These are phyloP conservation scores for Phaeophleospora eucalypticola DNA, from an alignment of 2,329 filamentous ascomycete species.

Conservation along the genomic window DNA sequence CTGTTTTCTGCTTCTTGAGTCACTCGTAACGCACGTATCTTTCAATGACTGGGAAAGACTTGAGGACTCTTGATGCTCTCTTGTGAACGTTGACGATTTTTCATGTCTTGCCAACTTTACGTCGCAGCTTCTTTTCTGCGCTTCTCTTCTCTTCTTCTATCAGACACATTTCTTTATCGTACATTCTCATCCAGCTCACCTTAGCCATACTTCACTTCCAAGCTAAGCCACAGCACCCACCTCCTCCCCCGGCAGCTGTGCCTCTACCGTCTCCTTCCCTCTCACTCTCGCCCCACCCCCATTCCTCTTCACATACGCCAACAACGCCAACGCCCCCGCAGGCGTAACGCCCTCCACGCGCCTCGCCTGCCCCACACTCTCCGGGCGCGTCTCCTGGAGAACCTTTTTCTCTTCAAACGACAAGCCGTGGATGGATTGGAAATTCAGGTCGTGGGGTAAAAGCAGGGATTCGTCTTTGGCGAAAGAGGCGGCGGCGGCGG, in stretches of 20 bases:
- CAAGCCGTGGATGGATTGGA: constrained; percentile 66
- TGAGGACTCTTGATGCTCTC: too few relatives aligned
- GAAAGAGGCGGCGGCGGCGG: constrained; percentile 61
- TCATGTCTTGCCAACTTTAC: too few relatives aligned
- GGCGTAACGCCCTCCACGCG: constrained; percentile 74
- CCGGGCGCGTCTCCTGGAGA: constrained; percentile 67
- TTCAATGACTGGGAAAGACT: too few relatives aligned
- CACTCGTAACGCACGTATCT: too few relatives aligned
- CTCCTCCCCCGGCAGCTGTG: constrained; percentile 21
- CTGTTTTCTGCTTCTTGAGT: too few relatives aligned
- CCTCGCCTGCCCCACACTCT: constrained; percentile 83
- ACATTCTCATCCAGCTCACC: too few relatives aligned
- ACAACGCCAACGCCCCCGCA: constrained; percentile 50
- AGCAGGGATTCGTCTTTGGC: constrained; percentile 70
- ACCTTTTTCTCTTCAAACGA: constrained; percentile 73
- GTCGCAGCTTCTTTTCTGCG: too few relatives aligned
- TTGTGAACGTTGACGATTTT: too few relatives aligned
- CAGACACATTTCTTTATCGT: too few relatives aligned
- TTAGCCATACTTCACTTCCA: too few relatives aligned
- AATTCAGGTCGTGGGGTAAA: constrained; percentile 73
- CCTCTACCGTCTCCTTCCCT: constrained; percentile 26
- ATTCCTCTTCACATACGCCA: constrained; percentile 55
- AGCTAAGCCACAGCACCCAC: constrained; percentile 22
- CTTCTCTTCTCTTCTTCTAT: too few relatives aligned
- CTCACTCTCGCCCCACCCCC: constrained; percentile 30